Evolutionary conservation across 2,329 filamentous ascomycete genomes (phyloP), one percentile per base, ranked within the genome.

Genomic region (Teratosphaeria viscida): DNA sequence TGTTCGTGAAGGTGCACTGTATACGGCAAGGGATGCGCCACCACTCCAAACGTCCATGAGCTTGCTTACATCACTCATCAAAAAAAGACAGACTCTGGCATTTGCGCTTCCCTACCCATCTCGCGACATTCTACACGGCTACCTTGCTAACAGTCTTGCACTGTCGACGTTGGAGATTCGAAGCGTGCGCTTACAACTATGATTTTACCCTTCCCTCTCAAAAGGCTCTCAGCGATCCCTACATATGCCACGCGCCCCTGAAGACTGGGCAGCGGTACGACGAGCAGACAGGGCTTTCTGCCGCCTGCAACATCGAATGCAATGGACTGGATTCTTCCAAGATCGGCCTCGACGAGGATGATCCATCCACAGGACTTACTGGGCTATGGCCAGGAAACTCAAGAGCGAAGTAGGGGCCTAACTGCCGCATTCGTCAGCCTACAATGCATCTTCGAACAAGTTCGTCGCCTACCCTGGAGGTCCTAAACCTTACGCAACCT

Each of bases 281-380:
- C 47, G 64, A 61, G 64, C 71, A 75, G 37, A 76, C 78, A 63
- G 86, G 84, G 84, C 81, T 85, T 59, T 81, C 84, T 4, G 76
- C 77, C 26, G 81, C 81, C 29, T 87, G 85, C 71, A 79, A 82
- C 61, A 75, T 85, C 66, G 79, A 81, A 61, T 73, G 79, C 57
- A 86, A 86, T 71, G 75, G 77, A 8, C 67, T 71, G 5, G 68
- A 76, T n/a, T 80, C 83, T 43, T 76, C 86, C 49, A 71, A 74
- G 56, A 66, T 86, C n/a, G 75, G 85, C 16, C 83, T 87, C 63
- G 76, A 80, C 29, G 85, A 85, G 43, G 85, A 87, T 68, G 81
- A 1, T 82, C 79, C 1, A 78, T 80, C 7, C 79, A 84, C 12
- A 81, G 85, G 64, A 70, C 86, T 5, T 87, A 82, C 68, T 85